phyloP scores from a whole-genome alignment of 2,329 filamentous ascomycete genomes.

The Botrytis medusae region DNA sequence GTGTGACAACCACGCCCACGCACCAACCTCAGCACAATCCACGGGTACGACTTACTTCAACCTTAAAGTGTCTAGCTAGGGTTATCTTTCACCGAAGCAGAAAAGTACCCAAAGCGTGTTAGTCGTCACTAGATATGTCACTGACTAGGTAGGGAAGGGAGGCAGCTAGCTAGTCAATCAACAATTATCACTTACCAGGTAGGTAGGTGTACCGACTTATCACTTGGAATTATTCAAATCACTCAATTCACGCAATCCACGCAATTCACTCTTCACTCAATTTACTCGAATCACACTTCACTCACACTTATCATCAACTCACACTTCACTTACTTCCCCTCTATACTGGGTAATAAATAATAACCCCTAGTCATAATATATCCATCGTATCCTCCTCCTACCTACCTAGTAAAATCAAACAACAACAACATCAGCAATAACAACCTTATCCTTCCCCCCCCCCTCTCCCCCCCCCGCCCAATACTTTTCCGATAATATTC shows the following conservation, averaged over 20 bases:
- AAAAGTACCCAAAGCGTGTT: neutral
- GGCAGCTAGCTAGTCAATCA: neutral
- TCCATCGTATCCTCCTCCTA: neutral
- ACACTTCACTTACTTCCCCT: neutral
- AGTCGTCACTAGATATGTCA: neutral
- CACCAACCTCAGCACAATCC: neutral
- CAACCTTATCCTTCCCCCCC: neutral
- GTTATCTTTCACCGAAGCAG: neutral
- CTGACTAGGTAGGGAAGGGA: neutral
- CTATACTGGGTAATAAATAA: neutral
- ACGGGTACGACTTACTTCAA: neutral
- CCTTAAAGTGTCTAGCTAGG: neutral
- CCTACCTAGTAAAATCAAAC: neutral
- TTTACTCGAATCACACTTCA: neutral
- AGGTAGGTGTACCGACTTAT: neutral
- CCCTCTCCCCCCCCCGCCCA: neutral
- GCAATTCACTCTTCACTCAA: no score
- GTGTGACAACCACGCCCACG: no score
- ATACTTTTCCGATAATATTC: constrained; percentile 1
- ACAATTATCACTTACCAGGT: neutral
- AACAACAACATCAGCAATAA: neutral
- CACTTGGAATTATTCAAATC: neutral
- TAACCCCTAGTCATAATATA: neutral
- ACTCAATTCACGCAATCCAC: neutral
- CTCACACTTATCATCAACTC: neutral